These are phyloP conservation scores for Epichloe hybrida DNA, from an alignment of 2,329 filamentous ascomycete genomes.

Conservation along the genomic window DNA sequence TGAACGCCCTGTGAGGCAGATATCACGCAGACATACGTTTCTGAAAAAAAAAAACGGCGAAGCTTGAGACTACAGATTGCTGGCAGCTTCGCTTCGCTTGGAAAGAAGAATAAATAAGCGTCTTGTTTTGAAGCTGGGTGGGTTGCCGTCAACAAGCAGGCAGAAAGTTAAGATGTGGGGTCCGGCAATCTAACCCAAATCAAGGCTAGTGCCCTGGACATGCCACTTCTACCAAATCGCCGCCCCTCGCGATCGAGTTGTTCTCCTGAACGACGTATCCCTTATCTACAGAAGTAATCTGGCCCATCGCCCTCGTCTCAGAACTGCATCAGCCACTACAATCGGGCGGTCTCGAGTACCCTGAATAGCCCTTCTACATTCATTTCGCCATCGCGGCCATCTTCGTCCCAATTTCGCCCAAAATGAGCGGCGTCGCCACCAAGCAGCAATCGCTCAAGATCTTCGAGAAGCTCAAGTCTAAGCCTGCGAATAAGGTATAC, in stretches of 20 bases:
- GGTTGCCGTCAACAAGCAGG: constrained; percentile 8
- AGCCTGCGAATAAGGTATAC: constrained; percentile 81
- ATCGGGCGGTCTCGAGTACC: neutral
- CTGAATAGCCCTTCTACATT: neutral
- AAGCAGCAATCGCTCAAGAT: constrained; percentile 95
- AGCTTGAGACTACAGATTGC: no score
- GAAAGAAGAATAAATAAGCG: no score
- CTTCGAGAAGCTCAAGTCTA: constrained; percentile 93
- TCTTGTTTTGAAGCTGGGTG: no score
- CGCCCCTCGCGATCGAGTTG: constrained; percentile 18
- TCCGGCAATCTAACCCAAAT: constrained; percentile 15
- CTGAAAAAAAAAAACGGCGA: neutral
- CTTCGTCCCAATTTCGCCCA: constrained; percentile 16
- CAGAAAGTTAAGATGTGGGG: constrained; percentile 19
- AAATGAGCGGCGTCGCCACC: constrained; percentile 57
- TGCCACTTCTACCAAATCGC: constrained; percentile 27
- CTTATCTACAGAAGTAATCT: neutral
- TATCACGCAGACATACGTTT: neutral
- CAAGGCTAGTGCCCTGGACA: constrained; percentile 24
- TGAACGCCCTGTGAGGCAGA: neutral
- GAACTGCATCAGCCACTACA: neutral
- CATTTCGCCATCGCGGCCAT: neutral
- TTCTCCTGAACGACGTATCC: constrained; percentile 20
- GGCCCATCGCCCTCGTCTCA: neutral
- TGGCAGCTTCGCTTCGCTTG: constrained; percentile 4